A percentile compares a stretch with the other conserved stretches of the same genome.
phyloP scores from a whole-genome alignment of 2,329 filamentous ascomycete species.

The Rutstroemia sp. region DNA sequence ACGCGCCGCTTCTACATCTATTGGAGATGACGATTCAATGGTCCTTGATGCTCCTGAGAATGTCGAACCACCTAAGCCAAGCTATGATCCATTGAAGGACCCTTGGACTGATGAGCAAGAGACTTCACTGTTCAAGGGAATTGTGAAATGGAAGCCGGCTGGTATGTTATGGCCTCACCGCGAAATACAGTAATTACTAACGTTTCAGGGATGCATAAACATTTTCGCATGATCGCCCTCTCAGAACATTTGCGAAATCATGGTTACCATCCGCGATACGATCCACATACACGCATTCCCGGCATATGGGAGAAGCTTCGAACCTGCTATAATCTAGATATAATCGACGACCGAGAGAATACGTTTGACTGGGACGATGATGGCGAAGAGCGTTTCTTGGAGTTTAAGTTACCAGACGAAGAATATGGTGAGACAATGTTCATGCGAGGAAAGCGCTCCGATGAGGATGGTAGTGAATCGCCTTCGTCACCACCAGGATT shows the following conservation, averaged over 20 bases:
- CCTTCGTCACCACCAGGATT: slow-evolving; percentile 29
- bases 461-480: slow-evolving; percentile 25
- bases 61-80: slow-evolving; percentile 29
- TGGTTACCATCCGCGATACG: slow-evolving; percentile 63
- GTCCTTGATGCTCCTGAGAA: slow-evolving; percentile 45
- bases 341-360: slow-evolving; percentile 78
- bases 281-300: slow-evolving; percentile 77
- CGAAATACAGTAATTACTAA: slow-evolving; percentile 3
- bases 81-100: slow-evolving; percentile 50
- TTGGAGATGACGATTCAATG: slow-evolving; percentile 51
- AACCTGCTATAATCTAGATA: slow-evolving; percentile 75
- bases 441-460: slow-evolving; percentile 20
- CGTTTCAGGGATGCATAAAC: slow-evolving; percentile 76
- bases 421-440: slow-evolving; percentile 28
- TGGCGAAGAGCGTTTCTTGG: slow-evolving; percentile 53
- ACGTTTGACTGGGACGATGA: slow-evolving; percentile 38
- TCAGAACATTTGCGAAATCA: slow-evolving; percentile 73
- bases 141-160: slow-evolving; percentile 94
- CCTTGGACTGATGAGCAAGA: slow-evolving; percentile 96
- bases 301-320: slow-evolving; percentile 87
- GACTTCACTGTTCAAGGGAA: slow-evolving; percentile 83
- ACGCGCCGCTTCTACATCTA: slow-evolving; percentile 49
- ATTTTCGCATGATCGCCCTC: slow-evolving; percentile 86
- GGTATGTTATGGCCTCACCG: slow-evolving; percentile 43
- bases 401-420: slow-evolving; percentile 53